Conservation (phyloP, 208 protist genomes). For the Wallacemonas collosoma region DNA sequence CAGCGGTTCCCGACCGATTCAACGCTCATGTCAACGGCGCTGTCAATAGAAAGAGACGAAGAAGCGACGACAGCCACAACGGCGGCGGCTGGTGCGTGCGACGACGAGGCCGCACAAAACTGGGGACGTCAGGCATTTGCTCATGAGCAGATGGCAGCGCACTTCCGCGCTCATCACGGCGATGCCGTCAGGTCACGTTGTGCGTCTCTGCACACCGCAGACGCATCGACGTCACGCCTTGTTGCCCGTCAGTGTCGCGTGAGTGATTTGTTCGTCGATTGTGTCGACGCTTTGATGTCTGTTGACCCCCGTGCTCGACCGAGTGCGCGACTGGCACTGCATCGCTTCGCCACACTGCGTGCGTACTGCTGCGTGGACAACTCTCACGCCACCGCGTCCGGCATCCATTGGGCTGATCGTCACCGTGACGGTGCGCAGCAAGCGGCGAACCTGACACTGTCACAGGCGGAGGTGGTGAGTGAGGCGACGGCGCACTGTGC, state of each 20-base stretch:
- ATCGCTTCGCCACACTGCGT: constrained; percentile 8
- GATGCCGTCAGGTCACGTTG: too few species aligned
- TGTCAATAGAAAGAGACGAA: too few species aligned
- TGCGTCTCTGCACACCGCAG: too few species aligned
- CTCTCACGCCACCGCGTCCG: too few species aligned
- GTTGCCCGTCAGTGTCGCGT: neutral
- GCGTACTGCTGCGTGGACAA: neutral
- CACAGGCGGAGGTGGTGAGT: too few species aligned
- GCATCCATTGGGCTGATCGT: neutral
- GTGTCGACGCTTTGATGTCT: neutral
- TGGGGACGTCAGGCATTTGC: neutral
- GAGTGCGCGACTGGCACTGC: neutral
- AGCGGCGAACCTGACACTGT: too few species aligned
- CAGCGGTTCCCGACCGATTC: too few species aligned
- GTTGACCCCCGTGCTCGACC: neutral
- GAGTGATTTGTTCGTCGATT: constrained; percentile 6
- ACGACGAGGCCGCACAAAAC: neutral
- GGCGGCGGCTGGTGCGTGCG: too few species aligned
- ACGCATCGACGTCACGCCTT: too few species aligned
- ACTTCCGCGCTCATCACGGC: neutral
- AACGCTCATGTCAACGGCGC: too few species aligned
- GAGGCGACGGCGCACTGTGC: too few species aligned
- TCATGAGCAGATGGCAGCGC: neutral
- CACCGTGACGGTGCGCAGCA: neutral
- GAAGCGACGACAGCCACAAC: too few species aligned